phyloP scores from a whole-genome alignment of 1,284 basidiomycete species.

The Sporisorium scitamineum region DNA sequence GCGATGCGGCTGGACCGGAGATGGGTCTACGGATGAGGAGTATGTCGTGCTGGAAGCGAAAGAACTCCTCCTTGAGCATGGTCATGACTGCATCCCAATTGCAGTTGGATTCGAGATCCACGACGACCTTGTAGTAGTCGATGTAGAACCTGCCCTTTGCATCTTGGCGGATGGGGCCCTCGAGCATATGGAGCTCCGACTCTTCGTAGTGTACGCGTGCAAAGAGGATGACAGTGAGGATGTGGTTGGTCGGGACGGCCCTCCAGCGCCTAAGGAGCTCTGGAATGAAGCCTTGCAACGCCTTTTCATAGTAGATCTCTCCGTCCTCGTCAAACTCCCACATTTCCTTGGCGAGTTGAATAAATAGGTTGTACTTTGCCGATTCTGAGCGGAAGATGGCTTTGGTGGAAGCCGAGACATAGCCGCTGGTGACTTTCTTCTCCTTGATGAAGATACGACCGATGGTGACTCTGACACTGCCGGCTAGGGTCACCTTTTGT shows the following conservation, averaged over 20 bases:
- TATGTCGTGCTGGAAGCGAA: slow-evolving; percentile 68
- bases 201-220: slow-evolving; percentile 92
- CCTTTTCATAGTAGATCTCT: slow-evolving; percentile 86
- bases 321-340: slow-evolving; percentile 98
- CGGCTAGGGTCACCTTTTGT: slow-evolving; percentile 63
- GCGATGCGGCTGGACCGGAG: slow-evolving; percentile 51
- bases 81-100: slow-evolving; percentile 90
- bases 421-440: slow-evolving; percentile 76
- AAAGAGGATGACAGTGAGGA: slow-evolving; percentile 92
- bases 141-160: slow-evolving; percentile 87
- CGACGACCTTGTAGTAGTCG: slow-evolving; percentile 85
- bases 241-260: slow-evolving; percentile 84
- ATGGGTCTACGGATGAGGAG: slow-evolving; percentile 59
- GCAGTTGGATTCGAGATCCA: slow-evolving; percentile 86
- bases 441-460: slow-evolving; percentile 66
- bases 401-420: slow-evolving; percentile 85
- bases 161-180: slow-evolving; percentile 76
- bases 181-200: slow-evolving; percentile 63
- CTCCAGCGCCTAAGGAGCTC: slow-evolving; percentile 71
- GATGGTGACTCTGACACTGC: slow-evolving; percentile 65
- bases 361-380: slow-evolving; percentile 83
- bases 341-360: slow-evolving; percentile 93
- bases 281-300: slow-evolving; percentile 77
- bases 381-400: slow-evolving; percentile 86
- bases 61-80: slow-evolving; percentile 80